Percentiles rank a stretch among this genome's conserved stretches.
These are phyloP conservation scores for Detonula confervacea DNA, from an alignment of 352 stramenopile genomes.

Conservation along the genomic window DNA sequence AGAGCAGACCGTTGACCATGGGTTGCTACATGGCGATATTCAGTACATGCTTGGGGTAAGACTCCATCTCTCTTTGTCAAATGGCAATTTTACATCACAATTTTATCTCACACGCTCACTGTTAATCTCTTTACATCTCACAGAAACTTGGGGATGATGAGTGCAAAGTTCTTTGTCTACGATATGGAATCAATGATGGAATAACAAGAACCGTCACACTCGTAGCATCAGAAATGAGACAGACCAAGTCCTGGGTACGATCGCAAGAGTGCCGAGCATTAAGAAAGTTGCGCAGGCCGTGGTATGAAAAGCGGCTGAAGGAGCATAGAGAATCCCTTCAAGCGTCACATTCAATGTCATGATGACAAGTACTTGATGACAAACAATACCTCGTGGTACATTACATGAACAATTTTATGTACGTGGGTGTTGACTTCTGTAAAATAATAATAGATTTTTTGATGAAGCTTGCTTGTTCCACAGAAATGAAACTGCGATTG, in stretches of 20 bases:
- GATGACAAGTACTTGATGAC: constrained; percentile 48
- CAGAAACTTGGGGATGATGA: constrained; percentile 82
- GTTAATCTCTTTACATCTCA: neutral
- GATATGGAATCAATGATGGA: constrained; percentile 86
- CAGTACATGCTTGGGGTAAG: constrained; percentile 78
- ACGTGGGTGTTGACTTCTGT: neutral
- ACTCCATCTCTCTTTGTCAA: too few species aligned
- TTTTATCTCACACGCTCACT: constrained; percentile 8
- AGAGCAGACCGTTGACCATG: constrained; percentile 75
- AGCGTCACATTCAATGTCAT: constrained; percentile 38
- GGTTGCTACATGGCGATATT: constrained; percentile 81
- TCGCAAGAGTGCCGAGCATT: constrained; percentile 85
- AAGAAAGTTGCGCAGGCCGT: constrained; percentile 83
- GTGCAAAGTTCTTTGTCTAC: constrained; percentile 72
- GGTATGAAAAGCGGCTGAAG: constrained; percentile 85
- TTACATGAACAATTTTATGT: too few species aligned
- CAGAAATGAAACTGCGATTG: too few species aligned
- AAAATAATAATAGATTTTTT: constrained; percentile 7
- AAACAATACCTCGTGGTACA: too few species aligned
- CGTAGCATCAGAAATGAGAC: constrained; percentile 77
- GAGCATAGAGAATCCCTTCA: constrained; percentile 82
- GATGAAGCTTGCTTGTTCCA: too few species aligned
- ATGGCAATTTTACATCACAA: constrained; percentile 8
- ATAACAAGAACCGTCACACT: constrained; percentile 84
- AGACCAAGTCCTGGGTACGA: constrained; percentile 85